Percentiles rank a stretch among this genome's conserved stretches.
Evolutionary conservation across 1,139 yeast genomes (phyloP).

Genomic region (Lodderomyces jiufengensis): DNA sequence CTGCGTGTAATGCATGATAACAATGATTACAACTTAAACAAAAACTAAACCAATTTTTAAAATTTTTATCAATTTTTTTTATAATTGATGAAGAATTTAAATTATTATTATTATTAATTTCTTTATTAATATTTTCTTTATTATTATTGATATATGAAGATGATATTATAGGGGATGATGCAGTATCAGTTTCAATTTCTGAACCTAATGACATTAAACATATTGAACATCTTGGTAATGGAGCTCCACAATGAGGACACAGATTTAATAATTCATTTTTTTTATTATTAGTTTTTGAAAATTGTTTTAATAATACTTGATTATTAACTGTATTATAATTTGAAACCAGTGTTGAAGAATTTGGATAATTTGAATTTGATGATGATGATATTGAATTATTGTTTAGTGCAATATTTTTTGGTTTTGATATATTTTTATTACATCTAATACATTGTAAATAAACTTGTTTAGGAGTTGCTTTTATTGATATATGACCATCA

Average conservation of each 20-base stretch:
- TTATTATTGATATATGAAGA: too few relatives aligned
- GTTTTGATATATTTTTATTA: constrained; percentile 60
- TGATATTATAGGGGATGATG: too few relatives aligned
- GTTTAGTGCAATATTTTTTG: constrained; percentile 13
- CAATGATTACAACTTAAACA: constrained; percentile 92
- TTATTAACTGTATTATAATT: constrained; percentile 16
- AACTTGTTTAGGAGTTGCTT: constrained; percentile 68
- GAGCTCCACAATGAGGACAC: constrained; percentile 85
- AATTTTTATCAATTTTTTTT: constrained; percentile 32
- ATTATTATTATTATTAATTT: not conserved
- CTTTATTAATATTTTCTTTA: too few relatives aligned
- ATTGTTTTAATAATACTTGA: constrained; percentile 35
- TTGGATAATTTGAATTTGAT: not conserved
- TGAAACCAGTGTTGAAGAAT: not conserved
- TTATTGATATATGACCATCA: constrained; percentile 45
- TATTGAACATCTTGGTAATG: constrained; percentile 89
- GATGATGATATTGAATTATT: constrained; percentile 3
- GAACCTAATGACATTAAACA: constrained; percentile 82
- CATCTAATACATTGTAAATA: constrained; percentile 79
- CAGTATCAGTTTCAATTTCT: constrained; percentile 49
- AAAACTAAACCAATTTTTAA: constrained; percentile 80
- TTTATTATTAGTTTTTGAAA: constrained; percentile 27
- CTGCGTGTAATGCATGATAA: constrained; percentile 91
- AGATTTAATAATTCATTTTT: constrained; percentile 27
- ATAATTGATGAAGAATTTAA: constrained; percentile 3